Evolutionary conservation across 2,329 filamentous ascomycete species (phyloP).

Genomic region (Xylariaceae sp.): DNA sequence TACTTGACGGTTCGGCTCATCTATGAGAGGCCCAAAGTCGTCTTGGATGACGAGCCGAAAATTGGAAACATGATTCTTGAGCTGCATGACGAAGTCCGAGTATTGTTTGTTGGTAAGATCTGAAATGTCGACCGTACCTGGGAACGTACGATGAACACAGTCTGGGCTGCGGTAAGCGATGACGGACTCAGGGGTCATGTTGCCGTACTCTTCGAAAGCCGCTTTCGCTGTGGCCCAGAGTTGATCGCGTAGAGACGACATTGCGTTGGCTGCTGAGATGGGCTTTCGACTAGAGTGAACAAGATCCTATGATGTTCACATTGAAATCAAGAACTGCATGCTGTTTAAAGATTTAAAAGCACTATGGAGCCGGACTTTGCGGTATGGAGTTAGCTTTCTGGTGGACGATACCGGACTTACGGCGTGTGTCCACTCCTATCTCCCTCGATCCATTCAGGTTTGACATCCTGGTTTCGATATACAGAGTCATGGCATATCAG

Average conservation of each 20-base stretch:
- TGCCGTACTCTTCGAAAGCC: conserved; percentile 8
- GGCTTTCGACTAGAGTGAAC: no score
- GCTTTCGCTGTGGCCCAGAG: conserved; percentile 10
- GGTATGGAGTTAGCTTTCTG: no score
- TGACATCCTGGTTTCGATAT: no score
- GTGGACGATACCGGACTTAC: no score
- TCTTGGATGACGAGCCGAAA: conserved; percentile 8
- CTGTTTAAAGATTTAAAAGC: no score
- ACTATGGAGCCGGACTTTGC: no score
- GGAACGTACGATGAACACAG: conserved; percentile 11
- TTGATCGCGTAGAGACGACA: conserved; percentile 8
- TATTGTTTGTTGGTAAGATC: conserved; percentile 10
- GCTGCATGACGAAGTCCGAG: conserved; percentile 12
- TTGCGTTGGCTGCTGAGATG: background rate
- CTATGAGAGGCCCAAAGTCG: conserved; percentile 10
- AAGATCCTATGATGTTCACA: no score
- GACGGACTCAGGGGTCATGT: conserved; percentile 11
- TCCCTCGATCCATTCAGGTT: no score
- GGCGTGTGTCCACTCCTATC: no score
- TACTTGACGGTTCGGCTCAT: conserved; percentile 7
- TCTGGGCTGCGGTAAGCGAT: conserved; percentile 10
- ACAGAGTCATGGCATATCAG: no score
- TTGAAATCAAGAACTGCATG: no score
- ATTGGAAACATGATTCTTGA: conserved; percentile 9
- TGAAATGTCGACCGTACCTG: conserved; percentile 3